These are phyloP conservation scores for Aureobasidium mangrovei DNA, from an alignment of 2,329 filamentous ascomycete genomes.

Conservation along the genomic window DNA sequence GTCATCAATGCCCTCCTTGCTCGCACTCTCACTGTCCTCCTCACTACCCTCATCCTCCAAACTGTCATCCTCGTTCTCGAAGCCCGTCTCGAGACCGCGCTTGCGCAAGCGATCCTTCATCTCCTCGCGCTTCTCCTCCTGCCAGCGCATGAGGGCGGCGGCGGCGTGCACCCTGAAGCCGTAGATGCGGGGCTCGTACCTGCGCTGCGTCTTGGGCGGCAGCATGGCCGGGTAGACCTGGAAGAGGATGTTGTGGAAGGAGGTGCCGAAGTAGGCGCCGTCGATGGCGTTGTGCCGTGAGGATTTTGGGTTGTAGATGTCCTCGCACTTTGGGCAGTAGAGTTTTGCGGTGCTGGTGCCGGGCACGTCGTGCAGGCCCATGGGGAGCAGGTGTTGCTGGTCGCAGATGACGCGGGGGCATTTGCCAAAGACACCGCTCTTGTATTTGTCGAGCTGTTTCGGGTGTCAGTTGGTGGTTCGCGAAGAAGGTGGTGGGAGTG, in stretches of 20 bases:
- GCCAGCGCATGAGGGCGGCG: conserved; percentile 84
- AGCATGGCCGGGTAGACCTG: conserved; percentile 91
- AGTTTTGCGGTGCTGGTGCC: conserved; percentile 89
- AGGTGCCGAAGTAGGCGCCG: conserved; percentile 95
- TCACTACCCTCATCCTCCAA: conserved; percentile 52
- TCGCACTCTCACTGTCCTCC: conserved; percentile 47
- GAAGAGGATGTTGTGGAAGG: conserved; percentile 98
- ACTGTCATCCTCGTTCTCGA: conserved; percentile 58
- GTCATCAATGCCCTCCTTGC: conserved; percentile 43
- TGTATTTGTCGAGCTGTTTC: conserved; percentile 88
- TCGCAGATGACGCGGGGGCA: conserved; percentile 95
- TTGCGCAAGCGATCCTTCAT: conserved; percentile 71
- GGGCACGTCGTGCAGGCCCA: conserved; percentile 85
- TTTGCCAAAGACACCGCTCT: conserved; percentile 95
- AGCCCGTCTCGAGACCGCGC: conserved; percentile 63
- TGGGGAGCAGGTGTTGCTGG: conserved; percentile 83
- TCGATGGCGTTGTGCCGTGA: conserved; percentile 91
- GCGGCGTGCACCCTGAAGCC: conserved; percentile 92
- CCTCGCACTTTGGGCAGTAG: conserved; percentile 94
- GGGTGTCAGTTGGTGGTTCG: not conserved
- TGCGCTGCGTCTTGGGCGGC: conserved; percentile 72
- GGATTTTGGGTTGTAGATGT: conserved; percentile 98
- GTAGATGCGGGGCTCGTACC: conserved; percentile 85
- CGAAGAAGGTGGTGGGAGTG: not conserved
- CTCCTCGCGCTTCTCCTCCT: conserved; percentile 68